Percentiles rank a stretch among this genome's conserved stretches.
These are phyloP conservation scores for Elsinoe australis DNA, from an alignment of 2,329 filamentous ascomycete species.

Conservation along the genomic window DNA sequence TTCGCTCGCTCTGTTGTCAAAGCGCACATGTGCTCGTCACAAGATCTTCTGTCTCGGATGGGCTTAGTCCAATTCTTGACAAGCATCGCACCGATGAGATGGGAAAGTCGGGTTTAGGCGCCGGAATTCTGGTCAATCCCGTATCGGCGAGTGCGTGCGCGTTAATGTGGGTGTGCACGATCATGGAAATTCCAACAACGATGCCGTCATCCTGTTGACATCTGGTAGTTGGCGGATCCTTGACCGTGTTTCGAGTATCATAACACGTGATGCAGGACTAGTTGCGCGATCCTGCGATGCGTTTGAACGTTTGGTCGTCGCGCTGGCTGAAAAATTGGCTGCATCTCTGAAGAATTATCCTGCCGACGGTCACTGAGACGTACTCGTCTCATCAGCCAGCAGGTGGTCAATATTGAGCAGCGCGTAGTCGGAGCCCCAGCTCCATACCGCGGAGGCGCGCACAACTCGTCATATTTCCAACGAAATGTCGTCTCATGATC, in stretches of 20 bases:
- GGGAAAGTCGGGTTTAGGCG: too few species aligned
- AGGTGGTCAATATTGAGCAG: too few species aligned
- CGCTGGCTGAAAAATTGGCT: slow-evolving; percentile 10
- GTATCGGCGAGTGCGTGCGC: too few species aligned
- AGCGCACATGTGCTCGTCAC: slow-evolving; percentile 8
- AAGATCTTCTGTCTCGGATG: slow-evolving; percentile 8
- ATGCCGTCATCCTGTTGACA: slow-evolving; percentile 1
- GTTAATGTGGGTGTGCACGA: too few species aligned
- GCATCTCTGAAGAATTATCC: not conserved
- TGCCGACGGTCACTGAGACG: not conserved
- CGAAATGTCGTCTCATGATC: slow-evolving; percentile 4
- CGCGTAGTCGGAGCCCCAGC: too few species aligned
- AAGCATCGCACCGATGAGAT: not conserved
- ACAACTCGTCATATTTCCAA: not conserved
- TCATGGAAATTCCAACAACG: too few species aligned
- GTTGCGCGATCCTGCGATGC: slow-evolving; percentile 8
- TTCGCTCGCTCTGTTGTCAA: too few species aligned
- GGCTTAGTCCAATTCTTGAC: not conserved
- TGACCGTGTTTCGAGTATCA: not conserved
- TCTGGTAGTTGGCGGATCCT: not conserved
- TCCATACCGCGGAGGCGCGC: too few species aligned
- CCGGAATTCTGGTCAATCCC: too few species aligned
- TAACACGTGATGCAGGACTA: not conserved
- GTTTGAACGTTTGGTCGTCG: slow-evolving; percentile 1
- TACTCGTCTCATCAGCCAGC: too few species aligned